Conservation (phyloP, 106 monocot genomes). For the Acanthochlamys bracteata region DNA sequence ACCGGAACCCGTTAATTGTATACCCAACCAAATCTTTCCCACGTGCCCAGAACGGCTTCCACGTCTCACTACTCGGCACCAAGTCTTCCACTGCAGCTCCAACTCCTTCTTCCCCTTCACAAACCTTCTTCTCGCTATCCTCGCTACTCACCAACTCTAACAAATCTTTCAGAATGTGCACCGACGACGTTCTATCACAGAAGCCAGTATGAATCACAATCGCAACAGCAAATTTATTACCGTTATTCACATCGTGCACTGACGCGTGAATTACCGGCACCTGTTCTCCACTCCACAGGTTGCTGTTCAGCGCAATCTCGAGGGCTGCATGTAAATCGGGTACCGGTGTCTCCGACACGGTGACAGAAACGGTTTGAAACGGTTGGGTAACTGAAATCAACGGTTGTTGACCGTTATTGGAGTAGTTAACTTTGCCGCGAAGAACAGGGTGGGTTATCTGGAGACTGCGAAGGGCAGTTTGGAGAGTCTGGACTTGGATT, state of each 20-base stretch:
- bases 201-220: slow-evolving; percentile 45
- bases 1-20: slow-evolving; percentile 45
- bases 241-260: slow-evolving; percentile 21
- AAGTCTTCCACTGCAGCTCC: slow-evolving; percentile 36
- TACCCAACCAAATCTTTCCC: slow-evolving; percentile 58
- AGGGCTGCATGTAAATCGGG: slow-evolving; percentile 26
- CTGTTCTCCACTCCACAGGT: slow-evolving; percentile 28
- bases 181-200: slow-evolving; percentile 42
- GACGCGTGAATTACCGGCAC: slow-evolving; percentile 30
- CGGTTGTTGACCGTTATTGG: not conserved
- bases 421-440: slow-evolving; percentile 12
- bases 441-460: slow-evolving; percentile 32
- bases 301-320: slow-evolving; percentile 51
- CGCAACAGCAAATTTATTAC: slow-evolving; percentile 11
- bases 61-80: slow-evolving; percentile 36
- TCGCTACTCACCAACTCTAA: slow-evolving; percentile 10
- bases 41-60: slow-evolving; percentile 56
- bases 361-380: slow-evolving; percentile 2
- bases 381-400: slow-evolving; percentile 6
- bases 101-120: slow-evolving; percentile 15
- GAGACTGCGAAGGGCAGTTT: slow-evolving; percentile 36
- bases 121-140: not conserved
- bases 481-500: slow-evolving; percentile 20
- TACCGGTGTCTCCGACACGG: not conserved
- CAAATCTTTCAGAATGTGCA: slow-evolving; percentile 30